Base-by-base conservation (phyloP, 257 asterid genomes). In the Solanum paucissectum region DNA sequence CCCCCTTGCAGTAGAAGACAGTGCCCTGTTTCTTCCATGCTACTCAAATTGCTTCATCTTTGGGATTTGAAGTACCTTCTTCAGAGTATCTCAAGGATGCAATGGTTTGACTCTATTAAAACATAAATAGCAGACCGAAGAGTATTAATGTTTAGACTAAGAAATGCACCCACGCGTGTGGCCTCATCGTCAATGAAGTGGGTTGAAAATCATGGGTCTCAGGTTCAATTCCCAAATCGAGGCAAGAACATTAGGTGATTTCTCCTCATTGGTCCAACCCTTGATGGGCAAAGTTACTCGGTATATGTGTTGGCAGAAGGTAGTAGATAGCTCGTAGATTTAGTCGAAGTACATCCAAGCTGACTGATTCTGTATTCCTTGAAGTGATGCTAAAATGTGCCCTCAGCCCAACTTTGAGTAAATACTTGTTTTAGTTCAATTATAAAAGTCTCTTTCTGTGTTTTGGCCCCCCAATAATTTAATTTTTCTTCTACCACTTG, bases 11-110 rank as follows among this genome's bases (percentile, higher is more conserved):
- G 93, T 94, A 42, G 98, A 95, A 90, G 95, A 93, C 87, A 93
- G 93, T 86, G 98, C 93, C 69, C 88, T 97, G 49, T 84, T 55
- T 66, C 91, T 97, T 83, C 99, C 98, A 66, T 95, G 98, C 93
- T 92, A 91, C 90, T 97, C 98, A 27, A 97, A 97, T 88, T 95
- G 99, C 92, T 97, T 95, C 87, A 83, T 97, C 60, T 97, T 97
- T 75, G 98, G 98, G 55, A 88, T 93, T 66, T 97, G 93, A 91
- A 84, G 25, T 34, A 32, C 38, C 60, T 49, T 29, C 25, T 79
- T 44, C 23, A 44, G 64, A 12, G 64, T 44, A 11, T 42, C 64
- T 27, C 40, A 49, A 46, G 85, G 68, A 49, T 79, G 85, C 25
- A 14, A 7, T 25, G 1, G 25, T 12, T 79, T 8, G 64, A 14